Evolutionary conservation across 805 yeast species (phyloP), one percentile per base, ranked within the genome.

Genomic region (Dipodascopsis uninucleata): DNA sequence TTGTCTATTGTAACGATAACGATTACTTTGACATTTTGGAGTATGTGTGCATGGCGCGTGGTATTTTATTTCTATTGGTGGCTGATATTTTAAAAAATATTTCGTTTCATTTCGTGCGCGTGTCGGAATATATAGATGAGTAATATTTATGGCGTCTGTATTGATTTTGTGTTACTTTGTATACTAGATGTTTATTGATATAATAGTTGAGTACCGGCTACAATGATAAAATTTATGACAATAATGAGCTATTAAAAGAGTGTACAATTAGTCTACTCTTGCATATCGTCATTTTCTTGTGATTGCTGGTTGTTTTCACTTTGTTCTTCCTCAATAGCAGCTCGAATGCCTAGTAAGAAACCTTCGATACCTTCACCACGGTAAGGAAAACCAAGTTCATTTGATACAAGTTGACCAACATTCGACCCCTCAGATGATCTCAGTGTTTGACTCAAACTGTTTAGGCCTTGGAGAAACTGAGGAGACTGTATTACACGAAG

Each of bases 291-390:
- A 14, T 14, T 26, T 12, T 26, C 14, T 12, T 26, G 29, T 36
- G 28, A 23, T 35, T 32, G 35, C 24, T 21, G 20, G 23, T 7
- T 38, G 25, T 24, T 17, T 36, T 9, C 12, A 14, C n/a, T n/a
- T n/a, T n/a, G n/a, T n/a, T n/a, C n/a, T n/a, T n/a, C n/a, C 10
- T 36, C 6, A 24, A n/a, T 12, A 31, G 39, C 23, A 8, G 48
- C 49, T 41, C 76, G 63, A 8, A 72, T 59, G 3, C 76, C 77
- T 14, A 59, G 54, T 51, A 78, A 59, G 47, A 76, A 77, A 10
- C 72, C 72, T 28, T 68, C 73, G 28, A 77, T 61, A 1, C 82
- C 82, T 58, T 78, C 82, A 7, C 81, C 82, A 7, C 60, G 41
- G 52, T 78, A 78, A 4, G 65, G 70, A 53, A 66, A 66, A n/a